phyloP scores from a whole-genome alignment of 1,284 basidiomycete genomes.

The Papiliotrema flavescens region DNA sequence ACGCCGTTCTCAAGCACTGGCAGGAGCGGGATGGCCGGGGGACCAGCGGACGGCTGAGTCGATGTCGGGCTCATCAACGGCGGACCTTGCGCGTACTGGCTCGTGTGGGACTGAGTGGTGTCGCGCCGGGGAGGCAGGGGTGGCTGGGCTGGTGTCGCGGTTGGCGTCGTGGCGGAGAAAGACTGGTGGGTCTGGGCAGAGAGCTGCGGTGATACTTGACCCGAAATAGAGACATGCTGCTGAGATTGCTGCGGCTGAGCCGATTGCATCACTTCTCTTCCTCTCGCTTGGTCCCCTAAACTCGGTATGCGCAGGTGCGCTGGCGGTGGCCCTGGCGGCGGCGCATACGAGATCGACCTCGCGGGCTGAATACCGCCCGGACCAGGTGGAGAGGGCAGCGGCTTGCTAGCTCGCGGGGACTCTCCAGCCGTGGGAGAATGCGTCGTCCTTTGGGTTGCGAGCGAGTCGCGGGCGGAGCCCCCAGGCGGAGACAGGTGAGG shows the following conservation, averaged over 20 bases:
- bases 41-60: no score
- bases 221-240: no score
- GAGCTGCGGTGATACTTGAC: no score
- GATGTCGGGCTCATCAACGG: no score
- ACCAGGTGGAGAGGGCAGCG: neutral
- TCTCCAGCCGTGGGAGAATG: neutral
- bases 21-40: no score
- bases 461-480: neutral
- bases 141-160: conserved; percentile 5
- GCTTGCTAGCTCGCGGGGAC: neutral
- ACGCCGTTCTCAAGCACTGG: neutral
- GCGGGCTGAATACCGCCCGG: neutral
- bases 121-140: conserved; percentile 8
- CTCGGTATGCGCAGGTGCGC: conserved; percentile 12
- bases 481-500: neutral
- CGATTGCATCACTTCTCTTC: no score
- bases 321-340: conserved; percentile 59
- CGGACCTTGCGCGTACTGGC: no score
- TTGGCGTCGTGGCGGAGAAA: neutral
- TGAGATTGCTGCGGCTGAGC: neutral
- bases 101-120: neutral
- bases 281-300: neutral
- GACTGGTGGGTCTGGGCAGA: neutral
- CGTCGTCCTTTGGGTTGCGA: neutral
- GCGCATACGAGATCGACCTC: conserved; percentile 46